Base-by-base conservation (phyloP, 2,329 filamentous ascomycete genomes). In the Fusarium penzigii region DNA sequence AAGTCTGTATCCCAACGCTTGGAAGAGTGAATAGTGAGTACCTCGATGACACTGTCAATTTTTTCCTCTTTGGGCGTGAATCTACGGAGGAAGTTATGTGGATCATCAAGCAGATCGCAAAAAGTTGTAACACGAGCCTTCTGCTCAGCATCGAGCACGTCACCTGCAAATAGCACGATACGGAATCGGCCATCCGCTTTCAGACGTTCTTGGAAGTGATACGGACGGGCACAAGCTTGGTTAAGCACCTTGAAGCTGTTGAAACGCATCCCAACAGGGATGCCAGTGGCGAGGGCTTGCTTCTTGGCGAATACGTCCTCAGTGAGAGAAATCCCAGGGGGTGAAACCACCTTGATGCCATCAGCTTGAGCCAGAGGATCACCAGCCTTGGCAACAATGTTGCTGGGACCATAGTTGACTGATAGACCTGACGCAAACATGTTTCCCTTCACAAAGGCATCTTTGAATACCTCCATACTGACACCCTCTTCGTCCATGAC, bases 401-500 rank as follows among this genome's bases (percentile, higher is more conserved):
- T 40, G 40, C 59, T 63, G 3, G 47, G 49, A 2, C 25, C 55
- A 12, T 63, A 63, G 25, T 63, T 57, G 8, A 62, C 56, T 1
- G 47, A 43, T 25, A 39, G 11, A 16, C 39, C 32, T 11, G 13
- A 32, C 3, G 61, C 58, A n/a, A 64, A 64, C 76, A 34, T 69
- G 0, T 85, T 29, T 78, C 78, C 67, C 85, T 88, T 65, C n/a
- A 79, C 64, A 59, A 88, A 86, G 1, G 79, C 79, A 1, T 79
- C 68, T 56, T 84, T 83, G 70, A 88, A 88, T 36, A 81, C 81
- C 0, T 78, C 76, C 79, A 87, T 82, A 52, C 73, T 81, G 46
- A 87, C 79, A 0, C 84, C 84, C 40, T 79, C 79, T 56, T 82
- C 79, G 52, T 87, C 83, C 70, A 82, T 77, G n/a, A 82, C 72